Base-by-base conservation (phyloP, 495 filamentous ascomycete species). In the Daldinia caldariorum region DNA sequence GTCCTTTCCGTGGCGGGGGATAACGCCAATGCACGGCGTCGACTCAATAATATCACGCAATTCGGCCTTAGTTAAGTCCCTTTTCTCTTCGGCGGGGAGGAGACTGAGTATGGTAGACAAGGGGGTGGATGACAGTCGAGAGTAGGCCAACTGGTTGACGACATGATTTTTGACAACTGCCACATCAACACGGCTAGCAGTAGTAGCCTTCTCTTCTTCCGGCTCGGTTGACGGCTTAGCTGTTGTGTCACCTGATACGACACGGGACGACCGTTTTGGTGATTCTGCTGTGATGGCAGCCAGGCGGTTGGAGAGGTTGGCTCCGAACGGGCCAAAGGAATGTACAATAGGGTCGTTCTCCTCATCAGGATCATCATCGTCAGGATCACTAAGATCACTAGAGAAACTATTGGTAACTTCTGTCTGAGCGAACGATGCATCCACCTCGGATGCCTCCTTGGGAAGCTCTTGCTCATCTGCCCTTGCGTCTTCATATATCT, bases 111-210 rank as follows among this genome's bases (percentile, higher is more conserved):
- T 92, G 10, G 91, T 90, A 0, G 94, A 94, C 39, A 98, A 88
- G 0, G 95, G 94, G 1, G 92, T 94, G 10, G 94, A 95, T n/a
- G 94, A 92, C 1, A 97, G 83, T 18, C 96, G 92, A 12, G 95
- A 97, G 77, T 91, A 99, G n/a, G 96, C 94, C 18, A 99, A 84
- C 78, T 99, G 95, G 77, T 98, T 99, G 73, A 92, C 85, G 56
- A 94, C 89, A 74, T 98, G 96, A 75, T 97, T 93, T 47, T 79
- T 79, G 58, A 90, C 77, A 72, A 86, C 72, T 75, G 47, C 43
- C 8, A 74, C 57, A 14, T 76, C 58, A 26, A 76, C 49, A n/a
- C 43, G 51, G 20, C 45, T 61, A 14, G 35, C 59, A 29, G 32
- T 5, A 18, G 9, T 22, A 6, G 61, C 13, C 8, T 80, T 69